Base-by-base conservation (phyloP, 2,329 filamentous ascomycete species). In the Bipolaris cookei region DNA sequence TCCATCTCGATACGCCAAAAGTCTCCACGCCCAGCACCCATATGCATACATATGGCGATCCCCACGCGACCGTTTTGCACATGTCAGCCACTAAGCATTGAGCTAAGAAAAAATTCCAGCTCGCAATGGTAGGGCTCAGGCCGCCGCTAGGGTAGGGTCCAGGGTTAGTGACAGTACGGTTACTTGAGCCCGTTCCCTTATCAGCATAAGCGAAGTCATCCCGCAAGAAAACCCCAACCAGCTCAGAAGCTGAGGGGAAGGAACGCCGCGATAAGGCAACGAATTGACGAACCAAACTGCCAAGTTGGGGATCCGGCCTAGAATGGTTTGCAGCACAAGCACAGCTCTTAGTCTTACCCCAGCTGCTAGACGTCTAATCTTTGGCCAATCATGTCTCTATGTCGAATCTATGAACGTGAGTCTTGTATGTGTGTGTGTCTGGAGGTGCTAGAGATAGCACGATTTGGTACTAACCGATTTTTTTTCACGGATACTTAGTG, bases 311-410 rank as follows among this genome's bases (percentile, higher is more conserved):
- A 10, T 13, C 25, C 37, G 30, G 16, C 45, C 41, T 58, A 53
- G 54, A 25, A 25, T 37, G 44, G 41, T 45, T 46, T 59, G 32
- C 28, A 51, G 58, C 51, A 54, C 46, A 50, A 52, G 45, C 51
- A 14, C 18, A 51, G 28, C 23, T 45, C 51, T 47, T 11, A 51
- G 44, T 44, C 38, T 51, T 52, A 45, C 43, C 47, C 46, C 25
- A 49, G 25, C 43, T 28, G 25, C 57, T 13, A 16, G 51, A 50
- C 8, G 51, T 51, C 61, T 68, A 70, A 70, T 68, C 67, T 70
- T 46, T 34, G 44, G 18, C 66, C 67, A 69, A 69, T 70, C 39
- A 64, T 16, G 18, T 30, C 39, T 10, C 13, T 3, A 7, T 14
- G 21, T 39, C 8, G 32, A 46, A 49, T 47, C 28, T 28, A n/a